Evolutionary conservation across 2,329 filamentous ascomycete species (phyloP), one percentile per base, ranked within the genome.

Genomic region (Monosporascus sp.): DNA sequence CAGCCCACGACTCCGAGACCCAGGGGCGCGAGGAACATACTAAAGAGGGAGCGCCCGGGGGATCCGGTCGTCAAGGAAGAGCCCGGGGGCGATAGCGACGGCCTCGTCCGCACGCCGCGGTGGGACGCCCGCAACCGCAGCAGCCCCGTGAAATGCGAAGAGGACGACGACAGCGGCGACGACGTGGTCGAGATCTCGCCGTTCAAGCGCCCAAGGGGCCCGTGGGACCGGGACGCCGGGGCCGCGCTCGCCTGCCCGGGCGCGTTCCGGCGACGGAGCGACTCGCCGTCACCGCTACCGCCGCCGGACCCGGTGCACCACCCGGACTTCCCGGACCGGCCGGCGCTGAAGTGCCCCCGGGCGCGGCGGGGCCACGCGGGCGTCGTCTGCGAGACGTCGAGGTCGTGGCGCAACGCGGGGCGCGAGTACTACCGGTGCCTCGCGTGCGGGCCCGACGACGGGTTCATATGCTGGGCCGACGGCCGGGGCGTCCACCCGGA

Each of bases 381-480:
- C 6, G 50, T 60, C 46, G 41, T 53, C 35, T 20, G 11, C 41
- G 44, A 40, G 20, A 1, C 1, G 2, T 52, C 55, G 22, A 22
- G 7, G 18, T 37, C 48, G 3, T 6, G 3, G n/a, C 53, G 52
- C 5, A 60, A 55, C 44, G 11, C 11, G 2, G 43, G 48, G 11
- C 49, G 58, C 24, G 2, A 17, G 37, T 59, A 57, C 40, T 59
- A 45, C 51, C 35, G 26, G 24, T 60, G 58, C 43, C 6, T 18
- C 8, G 43, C 54, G 17, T 55, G 53, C 20, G 9, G 20, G 2
- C 45, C 15, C 53, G 51, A 49, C 24, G 35, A 20, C 2, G 15
- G 35, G 37, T 56, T 56, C 49, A 51, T 57, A 48, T 58, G 56
- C 51, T 60, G 56, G 58, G 58, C 58, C 3, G 58, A 60, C 51